Conservation (phyloP, 1,139 yeast genomes). For the Kazachstania sp. region DNA sequence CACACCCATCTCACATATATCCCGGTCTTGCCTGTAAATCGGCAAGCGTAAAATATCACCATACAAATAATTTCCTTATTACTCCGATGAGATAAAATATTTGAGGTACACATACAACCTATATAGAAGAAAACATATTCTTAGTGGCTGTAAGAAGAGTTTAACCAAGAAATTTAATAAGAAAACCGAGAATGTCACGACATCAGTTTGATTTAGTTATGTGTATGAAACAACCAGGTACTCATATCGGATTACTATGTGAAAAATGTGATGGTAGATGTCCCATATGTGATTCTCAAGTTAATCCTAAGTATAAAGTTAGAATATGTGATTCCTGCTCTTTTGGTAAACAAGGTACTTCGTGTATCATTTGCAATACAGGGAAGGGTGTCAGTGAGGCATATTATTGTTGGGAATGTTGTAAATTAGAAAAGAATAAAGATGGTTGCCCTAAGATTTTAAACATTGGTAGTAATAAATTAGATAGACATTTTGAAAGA, state of each 20-base stretch:
- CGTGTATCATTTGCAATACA: conserved; percentile 68
- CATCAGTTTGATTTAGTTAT: conserved; percentile 82
- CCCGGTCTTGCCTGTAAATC: too few species aligned
- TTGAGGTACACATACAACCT: neutral
- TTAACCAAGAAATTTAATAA: neutral
- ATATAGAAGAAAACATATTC: neutral
- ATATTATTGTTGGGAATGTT: conserved; percentile 82
- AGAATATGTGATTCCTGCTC: conserved; percentile 82
- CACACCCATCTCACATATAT: too few species aligned
- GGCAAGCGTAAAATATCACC: neutral
- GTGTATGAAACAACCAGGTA: conserved; percentile 84
- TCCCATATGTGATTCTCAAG: conserved; percentile 83
- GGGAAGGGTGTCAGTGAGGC: conserved; percentile 50
- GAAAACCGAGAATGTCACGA: conserved; percentile 54
- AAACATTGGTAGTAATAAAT: conserved; percentile 68
- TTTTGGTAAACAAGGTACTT: conserved; percentile 53
- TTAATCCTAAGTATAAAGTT: conserved; percentile 64
- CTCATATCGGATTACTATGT: conserved; percentile 60
- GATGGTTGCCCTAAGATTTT: conserved; percentile 90
- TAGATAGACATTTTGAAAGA: conserved; percentile 60
- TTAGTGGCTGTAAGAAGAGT: neutral
- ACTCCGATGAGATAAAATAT: neutral
- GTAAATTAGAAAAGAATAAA: conserved; percentile 65
- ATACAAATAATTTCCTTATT: neutral
- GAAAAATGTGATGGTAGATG: conserved; percentile 87